These are phyloP conservation scores for Saturnispora mendoncae DNA, from an alignment of 805 yeast species.

Conservation along the genomic window DNA sequence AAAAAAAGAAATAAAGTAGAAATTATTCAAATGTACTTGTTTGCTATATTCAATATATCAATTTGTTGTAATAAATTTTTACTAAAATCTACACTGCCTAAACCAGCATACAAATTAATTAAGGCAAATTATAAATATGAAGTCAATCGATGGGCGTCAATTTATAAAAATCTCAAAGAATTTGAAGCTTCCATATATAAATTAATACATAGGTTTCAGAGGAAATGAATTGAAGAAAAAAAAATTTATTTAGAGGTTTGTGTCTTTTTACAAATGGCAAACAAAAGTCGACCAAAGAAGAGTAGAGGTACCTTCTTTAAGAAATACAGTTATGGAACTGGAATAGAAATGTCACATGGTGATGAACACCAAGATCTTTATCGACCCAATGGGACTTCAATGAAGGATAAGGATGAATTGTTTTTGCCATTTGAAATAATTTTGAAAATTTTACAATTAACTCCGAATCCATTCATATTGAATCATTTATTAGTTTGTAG, in stretches of 20 bases:
- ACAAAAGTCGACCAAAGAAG: conserved; percentile 81
- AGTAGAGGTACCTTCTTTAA: conserved; percentile 63
- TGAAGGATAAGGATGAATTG: conserved; percentile 6
- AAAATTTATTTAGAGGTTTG: neutral
- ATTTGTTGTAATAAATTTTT: neutral
- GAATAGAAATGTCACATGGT: conserved; percentile 3
- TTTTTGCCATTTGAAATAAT: conserved; percentile 45
- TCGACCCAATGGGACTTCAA: conserved; percentile 7
- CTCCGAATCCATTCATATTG: conserved; percentile 32
- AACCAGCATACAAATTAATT: neutral
- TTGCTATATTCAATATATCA: neutral
- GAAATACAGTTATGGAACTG: conserved; percentile 52
- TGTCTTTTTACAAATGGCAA: conserved; percentile 47
- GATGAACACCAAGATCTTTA: conserved; percentile 7
- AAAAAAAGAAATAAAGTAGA: neutral
- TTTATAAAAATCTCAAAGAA: neutral
- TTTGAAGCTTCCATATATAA: neutral
- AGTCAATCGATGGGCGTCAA: neutral
- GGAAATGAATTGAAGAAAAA: neutral
- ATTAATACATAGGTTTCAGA: neutral
- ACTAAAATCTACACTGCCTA: neutral
- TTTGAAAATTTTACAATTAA: conserved; percentile 28
- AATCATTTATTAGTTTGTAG: conserved; percentile 53
- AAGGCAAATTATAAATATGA: neutral
- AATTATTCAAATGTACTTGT: conserved; percentile 3